These are phyloP conservation scores for Plasmopara halstedii DNA, from an alignment of 352 stramenopile genomes.

Conservation along the genomic window DNA sequence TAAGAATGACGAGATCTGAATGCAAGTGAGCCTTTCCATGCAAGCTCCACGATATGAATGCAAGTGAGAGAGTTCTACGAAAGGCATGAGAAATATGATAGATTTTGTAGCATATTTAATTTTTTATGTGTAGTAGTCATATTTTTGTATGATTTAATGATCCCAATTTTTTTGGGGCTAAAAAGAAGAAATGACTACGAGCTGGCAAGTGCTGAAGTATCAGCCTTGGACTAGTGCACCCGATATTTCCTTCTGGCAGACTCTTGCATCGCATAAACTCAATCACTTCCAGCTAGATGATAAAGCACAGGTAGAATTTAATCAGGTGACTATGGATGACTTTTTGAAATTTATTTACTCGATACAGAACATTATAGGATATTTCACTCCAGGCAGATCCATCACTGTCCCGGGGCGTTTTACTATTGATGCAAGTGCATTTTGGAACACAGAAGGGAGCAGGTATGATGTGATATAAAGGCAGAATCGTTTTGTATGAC, in stretches of 20 bases:
- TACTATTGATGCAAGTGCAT: constrained; percentile 68
- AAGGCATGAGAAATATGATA: no score
- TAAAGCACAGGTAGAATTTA: constrained; percentile 38
- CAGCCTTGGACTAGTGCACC: constrained; percentile 76
- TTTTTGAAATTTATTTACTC: background rate
- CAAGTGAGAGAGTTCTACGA: no score
- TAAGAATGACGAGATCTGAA: no score
- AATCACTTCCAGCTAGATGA: constrained; percentile 77
- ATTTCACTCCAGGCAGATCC: constrained; percentile 56
- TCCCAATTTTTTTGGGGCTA: no score
- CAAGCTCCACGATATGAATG: no score
- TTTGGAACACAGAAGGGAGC: constrained; percentile 12
- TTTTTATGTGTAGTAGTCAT: no score
- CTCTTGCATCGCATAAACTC: constrained; percentile 68
- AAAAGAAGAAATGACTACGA: background rate
- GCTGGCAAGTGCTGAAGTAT: constrained; percentile 58
- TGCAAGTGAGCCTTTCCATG: no score
- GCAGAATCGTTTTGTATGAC: background rate
- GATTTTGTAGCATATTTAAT: no score
- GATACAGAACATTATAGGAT: constrained; percentile 42
- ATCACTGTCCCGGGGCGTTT: constrained; percentile 58
- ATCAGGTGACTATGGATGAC: no score
- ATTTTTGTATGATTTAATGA: no score
- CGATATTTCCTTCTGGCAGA: constrained; percentile 81
- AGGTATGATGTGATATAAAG: background rate